phyloP scores from a whole-genome alignment of 495 filamentous ascomycete genomes.

The Penicilliopsis zonata region DNA sequence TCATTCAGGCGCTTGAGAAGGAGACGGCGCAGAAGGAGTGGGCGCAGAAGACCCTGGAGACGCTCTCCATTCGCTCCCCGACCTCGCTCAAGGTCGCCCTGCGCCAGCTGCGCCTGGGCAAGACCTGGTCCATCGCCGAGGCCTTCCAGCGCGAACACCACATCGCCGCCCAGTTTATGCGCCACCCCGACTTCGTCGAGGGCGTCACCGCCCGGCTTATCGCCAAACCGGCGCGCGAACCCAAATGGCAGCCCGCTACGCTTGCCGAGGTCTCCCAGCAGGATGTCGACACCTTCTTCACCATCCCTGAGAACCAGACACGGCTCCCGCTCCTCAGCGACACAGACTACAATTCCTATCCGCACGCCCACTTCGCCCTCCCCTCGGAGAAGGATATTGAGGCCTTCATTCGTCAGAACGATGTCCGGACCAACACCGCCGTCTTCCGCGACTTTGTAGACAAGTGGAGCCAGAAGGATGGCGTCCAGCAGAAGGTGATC shows the following conservation, averaged over 20 bases:
- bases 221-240: slow-evolving; percentile 43
- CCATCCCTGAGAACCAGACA: slow-evolving; percentile 21
- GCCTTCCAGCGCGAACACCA: slow-evolving; percentile 74
- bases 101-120: slow-evolving; percentile 63
- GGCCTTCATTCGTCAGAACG: slow-evolving; percentile 27
- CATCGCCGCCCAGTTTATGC: slow-evolving; percentile 77
- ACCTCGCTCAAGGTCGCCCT: slow-evolving; percentile 75
- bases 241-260: slow-evolving; percentile 60
- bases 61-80: slow-evolving; percentile 63
- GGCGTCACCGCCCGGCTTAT: slow-evolving; percentile 71
- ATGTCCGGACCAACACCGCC: slow-evolving; percentile 3
- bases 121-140: slow-evolving; percentile 62
- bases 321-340: slow-evolving; percentile 41
- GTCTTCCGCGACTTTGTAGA: slow-evolving; percentile 17
- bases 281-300: slow-evolving; percentile 49
- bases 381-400: slow-evolving; percentile 64
- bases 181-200: slow-evolving; percentile 72
- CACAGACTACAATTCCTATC: slow-evolving; percentile 53
- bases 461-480: slow-evolving; percentile 15
- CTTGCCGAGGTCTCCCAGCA: slow-evolving; percentile 46
- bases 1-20: slow-evolving; percentile 52
- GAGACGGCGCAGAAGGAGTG: slow-evolving; percentile 49
- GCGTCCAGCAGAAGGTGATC: slow-evolving; percentile 7
- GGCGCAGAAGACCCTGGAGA: slow-evolving; percentile 62
- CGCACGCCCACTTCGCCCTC: slow-evolving; percentile 52